Evolutionary conservation across 2,329 filamentous ascomycete genomes (phyloP), one percentile per base, ranked within the genome.

Genomic region (Ophiostoma quercus): DNA sequence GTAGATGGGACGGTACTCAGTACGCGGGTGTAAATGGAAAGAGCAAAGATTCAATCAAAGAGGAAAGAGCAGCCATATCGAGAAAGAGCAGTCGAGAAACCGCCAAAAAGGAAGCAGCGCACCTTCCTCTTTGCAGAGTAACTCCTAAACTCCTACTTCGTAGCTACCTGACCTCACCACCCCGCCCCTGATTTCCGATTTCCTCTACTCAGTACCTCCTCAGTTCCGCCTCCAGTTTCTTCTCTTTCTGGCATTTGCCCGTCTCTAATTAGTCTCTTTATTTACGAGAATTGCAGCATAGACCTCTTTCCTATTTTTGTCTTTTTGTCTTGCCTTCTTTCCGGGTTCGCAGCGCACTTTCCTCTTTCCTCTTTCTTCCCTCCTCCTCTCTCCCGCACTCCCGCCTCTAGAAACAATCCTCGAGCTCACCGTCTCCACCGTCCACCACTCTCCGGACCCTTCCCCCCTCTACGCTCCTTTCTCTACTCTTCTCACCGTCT

Each of bases 161-260:
- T 47, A 16, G 5, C 16, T 47, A 16, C 19, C 16, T 47, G 43
- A 47, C 41, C 16, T 2, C 14, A 43, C 54, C 63, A 66, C 63
- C 63, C 63, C 63, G 63, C 63, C 63, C 63, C 63, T 66, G 63
- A 66, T 29, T 43, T 66, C 63, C 66, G 6, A 16, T 51, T 14
- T 25, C 32, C 65, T 19, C 65, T 43, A 8, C n/a, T n/a, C n/a
- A n/a, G n/a, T n/a, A n/a, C 22, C 65, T 41, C 32, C 65, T 19
- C 65, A 22, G 43, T 47, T 47, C 43, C 43, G 43, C 43, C 43
- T 39, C 25, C 67, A 32, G 9, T 57, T 66, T 8, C 37, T 41
- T 14, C 34, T 11, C 19, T 63, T 39, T 62, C 57, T 62, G 25
- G 8, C 34, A 6, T 39, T 57, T 34, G 16, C 8, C 32, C 22